Evolutionary conservation across 305 asterid genomes (phyloP).

Genomic region (Fraxinus ornus): DNA sequence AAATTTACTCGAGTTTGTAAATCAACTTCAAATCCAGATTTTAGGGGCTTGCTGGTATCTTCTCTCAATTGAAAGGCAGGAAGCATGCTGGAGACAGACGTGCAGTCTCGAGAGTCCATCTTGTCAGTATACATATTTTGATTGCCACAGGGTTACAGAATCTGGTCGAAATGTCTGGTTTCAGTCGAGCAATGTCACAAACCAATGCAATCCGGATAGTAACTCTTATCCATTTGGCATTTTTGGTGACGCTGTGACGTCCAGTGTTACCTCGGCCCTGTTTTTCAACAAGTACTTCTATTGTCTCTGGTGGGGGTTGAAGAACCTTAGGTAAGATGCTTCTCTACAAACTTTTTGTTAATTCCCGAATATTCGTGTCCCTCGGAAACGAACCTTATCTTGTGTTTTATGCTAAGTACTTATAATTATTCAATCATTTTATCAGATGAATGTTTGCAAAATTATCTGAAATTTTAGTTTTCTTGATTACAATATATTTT

Average conservation of each 20-base stretch:
- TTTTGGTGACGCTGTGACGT: conserved; percentile 69
- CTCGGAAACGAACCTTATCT: too few species aligned
- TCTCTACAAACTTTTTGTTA: neutral
- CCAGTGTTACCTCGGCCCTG: conserved; percentile 54
- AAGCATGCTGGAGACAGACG: conserved; percentile 78
- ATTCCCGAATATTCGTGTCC: neutral
- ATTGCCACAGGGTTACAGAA: conserved; percentile 51
- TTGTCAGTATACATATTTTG: conserved; percentile 60
- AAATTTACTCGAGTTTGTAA: neutral
- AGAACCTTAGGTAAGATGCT: conserved; percentile 66
- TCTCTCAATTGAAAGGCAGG: conserved; percentile 82
- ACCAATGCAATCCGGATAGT: conserved; percentile 50
- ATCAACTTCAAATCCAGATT: conserved; percentile 39
- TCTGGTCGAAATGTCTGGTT: conserved; percentile 58
- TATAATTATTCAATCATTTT: neutral
- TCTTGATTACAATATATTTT: neutral
- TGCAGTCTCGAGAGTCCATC: conserved; percentile 49
- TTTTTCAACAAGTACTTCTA: conserved; percentile 89
- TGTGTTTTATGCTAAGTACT: too few species aligned
- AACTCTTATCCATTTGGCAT: conserved; percentile 76
- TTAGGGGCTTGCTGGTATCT: conserved; percentile 95
- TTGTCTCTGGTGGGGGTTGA: conserved; percentile 97
- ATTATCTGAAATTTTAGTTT: neutral
- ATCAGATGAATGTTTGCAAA: neutral
- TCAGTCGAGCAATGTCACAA: conserved; percentile 57